Evolutionary conservation across 345 rosid genomes (phyloP).

Genomic region (Cardamine resedifolia): DNA sequence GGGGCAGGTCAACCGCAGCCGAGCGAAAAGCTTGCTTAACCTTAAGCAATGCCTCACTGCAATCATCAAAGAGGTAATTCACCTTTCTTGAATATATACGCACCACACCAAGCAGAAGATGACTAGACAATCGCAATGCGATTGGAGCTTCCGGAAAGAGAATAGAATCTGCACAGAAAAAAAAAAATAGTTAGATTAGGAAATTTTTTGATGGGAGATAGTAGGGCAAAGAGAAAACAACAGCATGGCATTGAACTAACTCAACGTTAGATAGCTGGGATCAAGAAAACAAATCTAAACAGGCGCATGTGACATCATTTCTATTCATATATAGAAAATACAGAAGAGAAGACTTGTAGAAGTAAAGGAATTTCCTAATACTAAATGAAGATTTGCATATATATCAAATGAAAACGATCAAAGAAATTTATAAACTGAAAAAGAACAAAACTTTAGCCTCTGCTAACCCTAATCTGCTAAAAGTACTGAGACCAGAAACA

Average conservation of each 20-base stretch:
- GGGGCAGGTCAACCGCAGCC: conserved; percentile 94
- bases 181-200: conserved; percentile 22
- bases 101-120: conserved; percentile 98
- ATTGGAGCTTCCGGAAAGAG: conserved; percentile 98
- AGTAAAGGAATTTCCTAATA: background rate
- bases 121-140: conserved; percentile 92
- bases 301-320: background rate
- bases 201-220: background rate
- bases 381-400: background rate
- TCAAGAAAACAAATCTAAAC: background rate
- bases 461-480: too few species aligned
- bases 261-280: background rate
- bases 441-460: background rate
- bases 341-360: background rate
- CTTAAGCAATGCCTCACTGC: conserved; percentile 98
- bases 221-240: background rate
- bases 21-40: conserved; percentile 99
- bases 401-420: background rate
- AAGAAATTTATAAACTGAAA: background rate
- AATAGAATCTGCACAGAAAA: conserved; percentile 74
- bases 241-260: background rate
- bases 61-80: conserved; percentile 97
- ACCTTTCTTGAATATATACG: conserved; percentile 98
- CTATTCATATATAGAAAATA: background rate
- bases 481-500: background rate